A percentile compares a stretch with the other conserved stretches of the same genome.
These are phyloP conservation scores for Jaenimonas drosophilae DNA, from an alignment of 208 protist species.

Conservation along the genomic window DNA sequence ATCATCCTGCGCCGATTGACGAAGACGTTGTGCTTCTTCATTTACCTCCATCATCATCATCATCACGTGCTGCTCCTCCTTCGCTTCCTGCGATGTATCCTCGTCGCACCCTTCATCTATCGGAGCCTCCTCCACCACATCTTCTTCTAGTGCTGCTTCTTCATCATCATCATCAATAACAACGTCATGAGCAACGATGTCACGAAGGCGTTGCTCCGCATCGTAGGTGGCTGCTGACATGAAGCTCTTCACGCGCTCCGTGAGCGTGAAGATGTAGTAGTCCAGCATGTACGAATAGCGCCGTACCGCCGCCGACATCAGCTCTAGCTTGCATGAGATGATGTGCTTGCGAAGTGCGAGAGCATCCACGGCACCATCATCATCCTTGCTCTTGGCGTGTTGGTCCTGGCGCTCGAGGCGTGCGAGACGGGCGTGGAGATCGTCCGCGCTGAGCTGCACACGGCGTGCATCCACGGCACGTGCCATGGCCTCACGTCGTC, in stretches of 20 bases:
- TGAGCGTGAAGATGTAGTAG: slow-evolving; percentile 20
- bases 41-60: too few species aligned
- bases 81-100: too few species aligned
- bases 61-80: too few species aligned
- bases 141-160: neutral
- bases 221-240: neutral
- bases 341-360: slow-evolving; percentile 1
- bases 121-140: neutral
- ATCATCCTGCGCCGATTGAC: too few species aligned
- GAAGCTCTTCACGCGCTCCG: slow-evolving; percentile 4
- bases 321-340: too few species aligned
- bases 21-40: too few species aligned
- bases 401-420: neutral
- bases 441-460: neutral
- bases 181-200: too few species aligned
- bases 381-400: neutral
- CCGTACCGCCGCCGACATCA: slow-evolving; percentile 16
- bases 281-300: slow-evolving; percentile 18
- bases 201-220: too few species aligned
- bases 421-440: neutral
- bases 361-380: neutral
- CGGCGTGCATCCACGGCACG: neutral
- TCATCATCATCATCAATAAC: too few species aligned
- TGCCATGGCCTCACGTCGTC: neutral
- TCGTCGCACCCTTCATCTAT: too few species aligned